Evolutionary conservation across 2,329 filamentous ascomycete genomes (phyloP).

Genomic region (Epichloe hybrida): DNA sequence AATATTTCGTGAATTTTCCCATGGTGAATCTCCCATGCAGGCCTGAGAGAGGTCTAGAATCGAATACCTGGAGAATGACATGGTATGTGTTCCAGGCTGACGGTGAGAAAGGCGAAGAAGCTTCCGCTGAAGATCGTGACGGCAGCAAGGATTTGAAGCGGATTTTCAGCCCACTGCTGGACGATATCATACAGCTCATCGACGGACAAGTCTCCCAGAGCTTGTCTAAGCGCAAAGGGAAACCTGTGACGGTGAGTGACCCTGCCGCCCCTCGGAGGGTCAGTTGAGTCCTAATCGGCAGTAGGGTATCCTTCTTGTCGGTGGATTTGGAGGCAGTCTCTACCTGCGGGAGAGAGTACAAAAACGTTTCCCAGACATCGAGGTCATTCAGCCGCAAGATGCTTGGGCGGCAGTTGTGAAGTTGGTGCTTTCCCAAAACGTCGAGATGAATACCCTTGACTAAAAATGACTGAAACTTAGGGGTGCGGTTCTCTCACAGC

Average conservation of each 20-base stretch:
- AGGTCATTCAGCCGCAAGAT: slow-evolving; percentile 2
- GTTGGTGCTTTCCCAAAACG: neutral
- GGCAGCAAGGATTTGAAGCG: neutral
- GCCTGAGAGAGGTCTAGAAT: no score
- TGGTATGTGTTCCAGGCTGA: no score
- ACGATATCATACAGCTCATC: neutral
- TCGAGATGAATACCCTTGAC: neutral
- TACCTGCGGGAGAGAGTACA: neutral
- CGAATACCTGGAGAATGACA: no score
- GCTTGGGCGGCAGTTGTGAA: slow-evolving; percentile 5
- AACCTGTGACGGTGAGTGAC: neutral
- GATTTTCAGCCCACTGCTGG: neutral
- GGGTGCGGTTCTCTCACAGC: neutral
- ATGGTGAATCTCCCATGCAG: no score
- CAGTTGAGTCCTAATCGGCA: neutral
- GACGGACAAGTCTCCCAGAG: neutral
- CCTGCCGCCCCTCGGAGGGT: neutral
- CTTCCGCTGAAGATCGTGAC: neutral
- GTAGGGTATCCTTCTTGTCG: slow-evolving; percentile 4
- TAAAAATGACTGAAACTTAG: neutral
- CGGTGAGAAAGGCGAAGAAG: no score
- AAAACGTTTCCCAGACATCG: neutral
- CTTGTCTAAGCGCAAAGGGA: neutral
- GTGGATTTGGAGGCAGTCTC: slow-evolving; percentile 2
- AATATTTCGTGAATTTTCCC: no score